These are phyloP conservation scores for Cordyceps pruinosa DNA, from an alignment of 2,329 filamentous ascomycete genomes.

Conservation along the genomic window DNA sequence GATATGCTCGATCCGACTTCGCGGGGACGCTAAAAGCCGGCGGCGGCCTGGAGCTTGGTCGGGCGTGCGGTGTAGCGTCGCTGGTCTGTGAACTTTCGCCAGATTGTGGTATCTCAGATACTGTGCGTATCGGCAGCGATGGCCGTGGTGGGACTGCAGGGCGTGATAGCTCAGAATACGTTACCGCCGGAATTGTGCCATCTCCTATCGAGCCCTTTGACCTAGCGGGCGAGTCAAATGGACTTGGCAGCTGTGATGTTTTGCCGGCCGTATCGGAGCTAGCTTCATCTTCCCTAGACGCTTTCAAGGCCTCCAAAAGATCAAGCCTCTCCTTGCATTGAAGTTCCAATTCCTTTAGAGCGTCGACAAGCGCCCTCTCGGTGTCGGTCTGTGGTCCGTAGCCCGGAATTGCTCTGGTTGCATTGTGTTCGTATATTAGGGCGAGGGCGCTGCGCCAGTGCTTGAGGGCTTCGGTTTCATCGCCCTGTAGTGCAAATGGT, in stretches of 20 bases:
- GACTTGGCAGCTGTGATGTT: slow-evolving; percentile 19
- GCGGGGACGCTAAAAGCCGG: slow-evolving; percentile 28
- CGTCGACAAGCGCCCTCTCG: slow-evolving; percentile 75
- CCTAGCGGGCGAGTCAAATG: slow-evolving; percentile 17
- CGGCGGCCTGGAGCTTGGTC: slow-evolving; percentile 18
- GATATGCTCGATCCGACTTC: slow-evolving; percentile 32
- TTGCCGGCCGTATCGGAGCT: slow-evolving; percentile 12
- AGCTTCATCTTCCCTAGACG: slow-evolving; percentile 45
- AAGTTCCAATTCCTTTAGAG: slow-evolving; percentile 72
- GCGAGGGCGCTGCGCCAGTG: slow-evolving; percentile 87
- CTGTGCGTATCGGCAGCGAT: slow-evolving; percentile 46
- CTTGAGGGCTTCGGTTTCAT: slow-evolving; percentile 82
- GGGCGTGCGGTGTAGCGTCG: slow-evolving; percentile 1
- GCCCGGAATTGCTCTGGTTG: slow-evolving; percentile 62
- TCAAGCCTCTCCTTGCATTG: slow-evolving; percentile 94
- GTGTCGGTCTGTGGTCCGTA: slow-evolving; percentile 72
- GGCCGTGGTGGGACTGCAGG: slow-evolving; percentile 54
- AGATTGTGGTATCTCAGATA: slow-evolving; percentile 40
- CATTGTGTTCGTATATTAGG: slow-evolving; percentile 80
- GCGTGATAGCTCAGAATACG: slow-evolving; percentile 74
- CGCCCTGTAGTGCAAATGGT: slow-evolving; percentile 51
- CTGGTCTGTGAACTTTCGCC: slow-evolving; percentile 23
- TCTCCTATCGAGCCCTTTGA: slow-evolving; percentile 63
- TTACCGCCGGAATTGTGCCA: slow-evolving; percentile 74
- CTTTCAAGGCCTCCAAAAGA: slow-evolving; percentile 70